Conservation (phyloP, 139 green algal genomes). For the Chlorella sp. region DNA sequence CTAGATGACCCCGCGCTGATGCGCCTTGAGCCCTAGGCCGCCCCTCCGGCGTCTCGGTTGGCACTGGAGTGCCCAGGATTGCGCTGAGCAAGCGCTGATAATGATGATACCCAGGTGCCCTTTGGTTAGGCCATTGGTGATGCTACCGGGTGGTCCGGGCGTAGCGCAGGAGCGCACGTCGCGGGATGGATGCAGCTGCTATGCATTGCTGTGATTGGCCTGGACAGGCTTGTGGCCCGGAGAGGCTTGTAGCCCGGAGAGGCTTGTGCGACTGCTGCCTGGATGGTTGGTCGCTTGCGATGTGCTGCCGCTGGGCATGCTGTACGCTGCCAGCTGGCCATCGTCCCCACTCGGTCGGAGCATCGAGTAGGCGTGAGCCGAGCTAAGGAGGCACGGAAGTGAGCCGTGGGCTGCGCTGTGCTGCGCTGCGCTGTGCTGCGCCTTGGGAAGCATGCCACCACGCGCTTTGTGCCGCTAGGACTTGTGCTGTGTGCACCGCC, state of each 20-base stretch:
- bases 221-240: background rate
- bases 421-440: background rate
- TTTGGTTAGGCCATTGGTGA: background rate
- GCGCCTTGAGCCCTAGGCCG: slow-evolving; percentile 16
- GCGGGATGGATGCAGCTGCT: too few relatives aligned
- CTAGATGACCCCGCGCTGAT: slow-evolving; percentile 21
- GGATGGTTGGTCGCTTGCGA: background rate
- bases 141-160: background rate
- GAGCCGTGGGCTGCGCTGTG: background rate
- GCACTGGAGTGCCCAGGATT: background rate
- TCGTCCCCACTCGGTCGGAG: too few relatives aligned
- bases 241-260: background rate
- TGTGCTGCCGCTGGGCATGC: background rate
- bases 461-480: background rate
- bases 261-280: background rate
- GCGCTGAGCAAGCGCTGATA: too few relatives aligned
- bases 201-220: too few relatives aligned
- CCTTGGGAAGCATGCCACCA: background rate
- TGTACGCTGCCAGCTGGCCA: background rate
- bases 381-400: too few relatives aligned
- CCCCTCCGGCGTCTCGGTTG: background rate
- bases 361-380: too few relatives aligned
- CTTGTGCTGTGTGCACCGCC: background rate
- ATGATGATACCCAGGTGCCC: background rate
- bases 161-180: background rate